Conservation (phyloP, 2,329 filamentous ascomycete genomes). For the Botrytis hyacinthi region DNA sequence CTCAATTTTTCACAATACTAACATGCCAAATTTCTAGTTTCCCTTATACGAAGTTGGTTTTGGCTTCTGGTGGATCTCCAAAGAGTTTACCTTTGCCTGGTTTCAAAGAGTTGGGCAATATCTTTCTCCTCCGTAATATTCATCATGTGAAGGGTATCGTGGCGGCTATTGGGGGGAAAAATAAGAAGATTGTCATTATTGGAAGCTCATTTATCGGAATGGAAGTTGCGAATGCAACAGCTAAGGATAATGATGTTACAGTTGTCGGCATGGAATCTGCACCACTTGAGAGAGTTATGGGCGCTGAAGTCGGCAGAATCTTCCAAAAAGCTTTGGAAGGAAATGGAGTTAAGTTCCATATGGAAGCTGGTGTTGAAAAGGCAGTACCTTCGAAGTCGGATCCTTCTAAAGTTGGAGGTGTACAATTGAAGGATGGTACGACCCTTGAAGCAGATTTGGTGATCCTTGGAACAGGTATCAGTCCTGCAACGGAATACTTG, state of each 20-base stretch:
- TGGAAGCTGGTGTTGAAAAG: conserved; percentile 78
- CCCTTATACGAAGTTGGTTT: conserved; percentile 81
- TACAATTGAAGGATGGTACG: conserved; percentile 83
- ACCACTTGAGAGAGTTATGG: conserved; percentile 84
- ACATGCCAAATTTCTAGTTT: conserved; percentile 37
- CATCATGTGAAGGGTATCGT: conserved; percentile 76
- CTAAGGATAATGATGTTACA: conserved; percentile 77
- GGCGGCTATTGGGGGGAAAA: conserved; percentile 73
- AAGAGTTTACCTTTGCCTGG: conserved; percentile 75
- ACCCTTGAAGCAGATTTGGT: conserved; percentile 83
- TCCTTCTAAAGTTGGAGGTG: conserved; percentile 70
- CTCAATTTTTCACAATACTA: background rate
- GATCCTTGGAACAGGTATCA: conserved; percentile 85
- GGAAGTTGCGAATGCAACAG: conserved; percentile 86
- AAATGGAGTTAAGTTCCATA: conserved; percentile 84
- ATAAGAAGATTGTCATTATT: conserved; percentile 89
- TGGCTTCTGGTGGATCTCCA: conserved; percentile 83
- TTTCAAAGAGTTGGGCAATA: conserved; percentile 81
- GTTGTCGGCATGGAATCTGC: conserved; percentile 85
- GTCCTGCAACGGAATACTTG: conserved; percentile 81
- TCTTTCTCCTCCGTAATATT: conserved; percentile 80
- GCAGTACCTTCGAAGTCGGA: conserved; percentile 70
- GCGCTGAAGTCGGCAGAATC: conserved; percentile 73
- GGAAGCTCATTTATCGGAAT: conserved; percentile 97
- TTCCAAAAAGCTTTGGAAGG: conserved; percentile 78